Base-by-base conservation (phyloP, 805 yeast species). In the Nakazawaea peltata region DNA sequence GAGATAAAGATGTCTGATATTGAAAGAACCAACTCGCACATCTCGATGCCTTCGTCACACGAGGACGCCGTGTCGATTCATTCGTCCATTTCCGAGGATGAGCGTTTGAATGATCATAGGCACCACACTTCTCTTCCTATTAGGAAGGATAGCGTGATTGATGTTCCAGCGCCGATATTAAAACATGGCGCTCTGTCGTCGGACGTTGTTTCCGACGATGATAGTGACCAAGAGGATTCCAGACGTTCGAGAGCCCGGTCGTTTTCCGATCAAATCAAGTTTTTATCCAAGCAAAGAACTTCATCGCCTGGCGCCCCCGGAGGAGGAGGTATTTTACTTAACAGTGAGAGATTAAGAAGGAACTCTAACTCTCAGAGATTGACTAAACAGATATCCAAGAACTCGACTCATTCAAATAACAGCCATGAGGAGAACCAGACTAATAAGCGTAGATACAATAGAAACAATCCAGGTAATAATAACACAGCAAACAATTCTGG, bases 241-340 rank as follows among this genome's bases (percentile, higher is more conserved):
- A 32, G 18, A 25, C 21, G 40, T 4, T 21, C 26, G 25, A 53
- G 69, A 40, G 49, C 69, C 0, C 57, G 56, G 15, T 62, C 71
- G 1, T 53, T 67, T 37, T 55, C 68, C 32, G 74, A 67, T 23
- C 71, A 65, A 36, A 54, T 61, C 23, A 62, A 53, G 45, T 50
- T 56, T 13, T 50, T 57, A 26, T 57, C 58, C 13, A 50, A 51
- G 35, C 58, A 59, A 13, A 61, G 47, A 39, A 66, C 56, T 10
- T 52, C 48, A 6, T 26, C 43, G 30, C 53, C 4, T 29, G 28
- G 26, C 14, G n/a, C n/a, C n/a, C n/a, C n/a, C n/a, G 22, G 27
- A 28, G 32, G 34, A 24, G 33, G 28, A 22, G 36, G 30, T 30
- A 31, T 30, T 2, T 21, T 47, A 31, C 41, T 50, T 22, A 41